Conservation (phyloP, 2,329 filamentous ascomycete species). For the Alternaria arbusti region DNA sequence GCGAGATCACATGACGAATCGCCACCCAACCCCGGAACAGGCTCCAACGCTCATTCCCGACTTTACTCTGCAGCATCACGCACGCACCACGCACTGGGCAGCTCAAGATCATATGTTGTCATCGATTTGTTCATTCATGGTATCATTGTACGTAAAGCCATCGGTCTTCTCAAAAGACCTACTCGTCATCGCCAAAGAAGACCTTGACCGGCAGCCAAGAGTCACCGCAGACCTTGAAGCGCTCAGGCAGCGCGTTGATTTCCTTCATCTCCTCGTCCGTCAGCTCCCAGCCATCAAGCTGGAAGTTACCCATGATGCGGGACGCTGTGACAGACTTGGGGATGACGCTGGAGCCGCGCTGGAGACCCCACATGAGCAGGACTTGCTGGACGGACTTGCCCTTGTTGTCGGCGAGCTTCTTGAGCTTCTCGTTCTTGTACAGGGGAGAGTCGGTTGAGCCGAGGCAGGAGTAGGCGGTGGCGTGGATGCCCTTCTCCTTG, state of each 20-base stretch:
- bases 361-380: constrained; percentile 79
- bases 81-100: background rate
- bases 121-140: constrained; percentile 12
- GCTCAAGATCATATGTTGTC: background rate
- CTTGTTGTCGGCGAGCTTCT: constrained; percentile 67
- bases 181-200: constrained; percentile 85
- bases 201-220: constrained; percentile 76
- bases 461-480: constrained; percentile 76
- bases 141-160: constrained; percentile 12
- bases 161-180: constrained; percentile 4
- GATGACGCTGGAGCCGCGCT: constrained; percentile 82
- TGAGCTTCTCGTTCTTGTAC: constrained; percentile 69
- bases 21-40: background rate
- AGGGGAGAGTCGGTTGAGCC: constrained; percentile 74
- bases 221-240: constrained; percentile 77
- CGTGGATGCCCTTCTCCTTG: constrained; percentile 75
- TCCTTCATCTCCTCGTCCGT: constrained; percentile 73
- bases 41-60: background rate
- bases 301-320: constrained; percentile 78
- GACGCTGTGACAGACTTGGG: constrained; percentile 80
- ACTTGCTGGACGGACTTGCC: constrained; percentile 77
- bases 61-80: background rate
- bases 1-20: constrained; percentile 32
- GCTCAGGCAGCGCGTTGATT: constrained; percentile 71
- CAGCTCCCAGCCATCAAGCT: constrained; percentile 74